phyloP scores from a whole-genome alignment of 352 stramenopile species.

The Phytophthora citrophthora region DNA sequence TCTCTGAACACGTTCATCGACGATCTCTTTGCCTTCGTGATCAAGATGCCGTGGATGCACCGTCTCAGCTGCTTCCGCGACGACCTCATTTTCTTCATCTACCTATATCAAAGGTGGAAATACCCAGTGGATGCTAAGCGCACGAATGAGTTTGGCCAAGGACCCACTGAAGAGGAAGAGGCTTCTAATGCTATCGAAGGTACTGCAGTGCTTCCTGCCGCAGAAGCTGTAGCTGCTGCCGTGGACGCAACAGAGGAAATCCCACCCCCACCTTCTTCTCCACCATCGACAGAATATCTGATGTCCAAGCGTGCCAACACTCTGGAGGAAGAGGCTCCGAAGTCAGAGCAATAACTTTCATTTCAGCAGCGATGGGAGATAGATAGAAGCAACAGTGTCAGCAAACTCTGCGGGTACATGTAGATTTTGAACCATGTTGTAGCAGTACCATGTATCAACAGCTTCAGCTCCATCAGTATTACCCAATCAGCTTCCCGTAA shows the following conservation, averaged over 20 bases:
- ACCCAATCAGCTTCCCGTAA: background rate
- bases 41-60: slow-evolving; percentile 97
- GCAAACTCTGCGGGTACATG: background rate
- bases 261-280: slow-evolving; percentile 21
- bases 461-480: too few relatives aligned
- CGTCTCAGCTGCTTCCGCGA: slow-evolving; percentile 98
- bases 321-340: slow-evolving; percentile 29
- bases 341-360: slow-evolving; percentile 14
- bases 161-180: slow-evolving; percentile 60
- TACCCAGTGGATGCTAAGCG: slow-evolving; percentile 93
- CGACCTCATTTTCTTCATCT: slow-evolving; percentile 99
- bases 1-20: slow-evolving; percentile 96
- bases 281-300: slow-evolving; percentile 56
- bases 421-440: background rate
- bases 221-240: slow-evolving; percentile 23
- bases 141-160: slow-evolving; percentile 94
- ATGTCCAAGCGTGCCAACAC: slow-evolving; percentile 59
- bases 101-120: slow-evolving; percentile 99
- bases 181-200: slow-evolving; percentile 38
- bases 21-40: slow-evolving; percentile 92
- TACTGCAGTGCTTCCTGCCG: slow-evolving; percentile 3
- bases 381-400: slow-evolving; percentile 19
- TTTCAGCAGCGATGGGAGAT: slow-evolving; percentile 15
- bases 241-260: slow-evolving; percentile 38
- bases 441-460: background rate